Percentiles rank a stretch among this genome's conserved stretches.
phyloP scores from a whole-genome alignment of 176 grass and related monocot species.

The Bothriochloa decipiens region DNA sequence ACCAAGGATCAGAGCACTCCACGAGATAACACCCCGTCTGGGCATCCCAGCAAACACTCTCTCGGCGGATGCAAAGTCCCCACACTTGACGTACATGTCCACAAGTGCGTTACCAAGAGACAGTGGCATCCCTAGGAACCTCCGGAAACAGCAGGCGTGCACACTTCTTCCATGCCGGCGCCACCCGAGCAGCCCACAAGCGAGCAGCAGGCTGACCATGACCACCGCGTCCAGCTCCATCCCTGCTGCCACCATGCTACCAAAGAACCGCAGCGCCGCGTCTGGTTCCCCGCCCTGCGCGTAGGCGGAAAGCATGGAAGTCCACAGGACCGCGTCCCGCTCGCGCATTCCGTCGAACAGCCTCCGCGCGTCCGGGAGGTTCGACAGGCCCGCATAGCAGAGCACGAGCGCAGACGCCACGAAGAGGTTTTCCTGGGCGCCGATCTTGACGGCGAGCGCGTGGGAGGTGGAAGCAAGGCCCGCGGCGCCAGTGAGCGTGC shows the following conservation, averaged over 20 bases:
- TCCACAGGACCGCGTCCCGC: slow-evolving; percentile 71
- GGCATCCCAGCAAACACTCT: slow-evolving; percentile 55
- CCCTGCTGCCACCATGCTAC: slow-evolving; percentile 44
- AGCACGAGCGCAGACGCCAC: slow-evolving; percentile 64
- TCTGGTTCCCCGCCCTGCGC: slow-evolving; percentile 50
- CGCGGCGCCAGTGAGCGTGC: slow-evolving; percentile 38
- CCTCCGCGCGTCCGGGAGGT: slow-evolving; percentile 49
- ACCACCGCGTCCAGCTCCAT: slow-evolving; percentile 63
- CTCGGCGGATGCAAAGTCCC: slow-evolving; percentile 57
- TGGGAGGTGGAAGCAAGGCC: slow-evolving; percentile 49
- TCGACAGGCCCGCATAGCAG: slow-evolving; percentile 45
- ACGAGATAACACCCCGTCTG: slow-evolving; percentile 72
- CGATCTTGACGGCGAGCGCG: slow-evolving; percentile 55
- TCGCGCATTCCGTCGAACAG: slow-evolving; percentile 71
- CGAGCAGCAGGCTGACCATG: slow-evolving; percentile 72
- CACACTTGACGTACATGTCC: slow-evolving; percentile 82
- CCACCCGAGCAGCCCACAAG: slow-evolving; percentile 61
- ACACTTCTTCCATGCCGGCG: slow-evolving; percentile 53
- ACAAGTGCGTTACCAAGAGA: slow-evolving; percentile 63
- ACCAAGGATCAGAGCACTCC: slow-evolving; percentile 73
- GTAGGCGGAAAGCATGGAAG: slow-evolving; percentile 76
- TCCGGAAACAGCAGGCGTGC: slow-evolving; percentile 52
- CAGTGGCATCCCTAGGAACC: slow-evolving; percentile 39
- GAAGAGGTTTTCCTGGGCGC: slow-evolving; percentile 50
- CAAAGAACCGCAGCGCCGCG: slow-evolving; percentile 53